Evolutionary conservation across 2,329 filamentous ascomycete species (phyloP).

Genomic region (Alternaria alternata): DNA sequence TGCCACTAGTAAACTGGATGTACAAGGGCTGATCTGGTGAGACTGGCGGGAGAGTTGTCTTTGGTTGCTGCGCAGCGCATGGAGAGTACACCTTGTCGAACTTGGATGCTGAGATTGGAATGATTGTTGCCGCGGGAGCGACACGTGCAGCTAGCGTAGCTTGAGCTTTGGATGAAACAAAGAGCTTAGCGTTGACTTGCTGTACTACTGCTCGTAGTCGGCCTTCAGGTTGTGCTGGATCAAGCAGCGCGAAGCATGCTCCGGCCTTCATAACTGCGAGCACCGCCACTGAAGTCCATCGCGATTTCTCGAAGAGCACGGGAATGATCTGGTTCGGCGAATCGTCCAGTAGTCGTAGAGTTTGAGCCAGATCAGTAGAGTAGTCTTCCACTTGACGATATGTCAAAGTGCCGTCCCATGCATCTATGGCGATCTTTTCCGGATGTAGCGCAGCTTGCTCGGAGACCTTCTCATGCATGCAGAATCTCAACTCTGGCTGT

Average conservation of each 20-base stretch:
- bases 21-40: conserved; percentile 40
- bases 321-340: conserved; percentile 45
- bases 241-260: conserved; percentile 47
- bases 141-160: conserved; percentile 39
- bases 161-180: conserved; percentile 43
- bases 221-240: conserved; percentile 48
- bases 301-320: conserved; percentile 52
- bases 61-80: conserved; percentile 38
- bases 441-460: conserved; percentile 48
- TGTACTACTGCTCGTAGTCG: conserved; percentile 43
- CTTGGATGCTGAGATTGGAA: conserved; percentile 46
- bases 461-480: conserved; percentile 59
- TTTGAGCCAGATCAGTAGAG: conserved; percentile 42
- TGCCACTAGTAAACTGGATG: conserved; percentile 50
- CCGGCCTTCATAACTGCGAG: conserved; percentile 53
- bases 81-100: conserved; percentile 41
- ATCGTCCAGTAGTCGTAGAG: conserved; percentile 34
- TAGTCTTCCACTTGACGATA: conserved; percentile 48
- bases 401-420: conserved; percentile 50
- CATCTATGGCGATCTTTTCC: conserved; percentile 49
- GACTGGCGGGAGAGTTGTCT: conserved; percentile 35
- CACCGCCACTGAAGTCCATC: conserved; percentile 51
- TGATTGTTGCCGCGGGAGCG: conserved; percentile 40
- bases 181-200: conserved; percentile 38
- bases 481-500: conserved; percentile 54